Percentiles rank a stretch among this genome's conserved stretches.
phyloP scores from a whole-genome alignment of 495 filamentous ascomycete genomes.

The Podospora australis region DNA sequence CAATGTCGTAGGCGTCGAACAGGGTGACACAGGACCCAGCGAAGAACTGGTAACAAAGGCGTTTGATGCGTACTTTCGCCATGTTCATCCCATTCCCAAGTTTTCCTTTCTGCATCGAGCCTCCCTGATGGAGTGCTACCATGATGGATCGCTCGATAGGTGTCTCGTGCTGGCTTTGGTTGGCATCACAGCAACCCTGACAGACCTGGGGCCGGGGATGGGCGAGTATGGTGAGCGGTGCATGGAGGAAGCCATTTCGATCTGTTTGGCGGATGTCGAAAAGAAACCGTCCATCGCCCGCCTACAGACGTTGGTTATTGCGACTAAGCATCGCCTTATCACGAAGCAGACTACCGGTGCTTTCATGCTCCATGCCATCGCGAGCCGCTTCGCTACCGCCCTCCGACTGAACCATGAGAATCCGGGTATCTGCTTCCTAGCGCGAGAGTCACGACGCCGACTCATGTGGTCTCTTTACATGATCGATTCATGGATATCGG shows the following conservation, averaged over 20 bases:
- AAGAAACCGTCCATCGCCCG: slow-evolving; percentile 41
- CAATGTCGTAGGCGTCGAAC: too few relatives aligned
- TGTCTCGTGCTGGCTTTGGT: slow-evolving; percentile 41
- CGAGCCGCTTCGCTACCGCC: slow-evolving; percentile 41
- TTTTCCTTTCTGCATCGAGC: slow-evolving; percentile 46
- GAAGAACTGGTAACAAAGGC: slow-evolving; percentile 36
- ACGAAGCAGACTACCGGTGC: slow-evolving; percentile 39
- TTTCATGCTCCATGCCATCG: slow-evolving; percentile 43
- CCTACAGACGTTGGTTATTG: slow-evolving; percentile 42
- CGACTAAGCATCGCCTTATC: slow-evolving; percentile 44
- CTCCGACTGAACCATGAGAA: slow-evolving; percentile 45
- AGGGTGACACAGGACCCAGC: slow-evolving; percentile 27
- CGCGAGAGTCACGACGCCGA: slow-evolving; percentile 42
- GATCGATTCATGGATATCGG: slow-evolving; percentile 41
- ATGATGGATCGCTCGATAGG: slow-evolving; percentile 42
- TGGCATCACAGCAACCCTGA: slow-evolving; percentile 42
- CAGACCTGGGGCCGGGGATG: slow-evolving; percentile 37
- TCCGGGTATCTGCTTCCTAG: slow-evolving; percentile 41
- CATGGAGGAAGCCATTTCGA: slow-evolving; percentile 38
- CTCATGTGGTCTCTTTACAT: slow-evolving; percentile 49
- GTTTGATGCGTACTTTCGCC: slow-evolving; percentile 44
- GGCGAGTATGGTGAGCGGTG: slow-evolving; percentile 39
- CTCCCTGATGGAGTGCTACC: slow-evolving; percentile 45
- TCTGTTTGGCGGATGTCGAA: slow-evolving; percentile 39
- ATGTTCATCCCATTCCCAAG: slow-evolving; percentile 45